A percentile compares a stretch with the other conserved stretches of the same genome.
phyloP scores from a whole-genome alignment of 2,329 filamentous ascomycete genomes.

The Rasamsonia emersonii region DNA sequence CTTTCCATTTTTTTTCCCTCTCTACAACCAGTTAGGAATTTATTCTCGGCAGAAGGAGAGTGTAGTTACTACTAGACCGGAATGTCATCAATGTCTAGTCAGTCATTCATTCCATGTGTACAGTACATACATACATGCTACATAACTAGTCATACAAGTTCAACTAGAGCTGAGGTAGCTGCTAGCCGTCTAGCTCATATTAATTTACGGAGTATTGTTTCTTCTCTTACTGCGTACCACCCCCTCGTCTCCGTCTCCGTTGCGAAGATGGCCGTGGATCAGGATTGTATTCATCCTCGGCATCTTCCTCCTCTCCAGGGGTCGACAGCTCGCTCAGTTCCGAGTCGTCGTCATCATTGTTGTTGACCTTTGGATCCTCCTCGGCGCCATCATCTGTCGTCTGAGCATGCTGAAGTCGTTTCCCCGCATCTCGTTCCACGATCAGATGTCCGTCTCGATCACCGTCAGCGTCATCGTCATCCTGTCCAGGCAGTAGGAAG shows the following conservation, averaged over 20 bases:
- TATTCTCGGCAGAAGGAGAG: no score
- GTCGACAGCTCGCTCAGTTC: constrained; percentile 8
- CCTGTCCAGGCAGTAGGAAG: constrained; percentile 11
- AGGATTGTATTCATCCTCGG: constrained; percentile 11
- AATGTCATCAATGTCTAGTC: no score
- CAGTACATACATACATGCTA: no score
- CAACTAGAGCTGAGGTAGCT: no score
- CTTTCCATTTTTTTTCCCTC: no score
- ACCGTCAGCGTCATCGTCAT: constrained; percentile 7
- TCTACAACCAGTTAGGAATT: no score
- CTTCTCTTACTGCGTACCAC: constrained; percentile 1
- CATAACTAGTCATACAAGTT: no score
- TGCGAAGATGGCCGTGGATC: constrained; percentile 5
- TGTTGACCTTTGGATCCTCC: constrained; percentile 8
- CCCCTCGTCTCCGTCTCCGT: constrained; percentile 8
- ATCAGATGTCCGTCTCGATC: constrained; percentile 22
- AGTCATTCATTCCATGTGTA: no score
- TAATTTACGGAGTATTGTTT: background rate
- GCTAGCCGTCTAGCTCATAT: no score
- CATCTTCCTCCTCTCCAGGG: constrained; percentile 9
- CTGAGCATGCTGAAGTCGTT: constrained; percentile 1
- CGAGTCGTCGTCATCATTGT: constrained; percentile 5
- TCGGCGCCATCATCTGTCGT: background rate
- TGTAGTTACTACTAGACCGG: no score
- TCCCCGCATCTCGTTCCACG: constrained; percentile 18